These are phyloP conservation scores for Neurospora sp. DNA, from an alignment of 495 filamentous ascomycete species.

Conservation along the genomic window DNA sequence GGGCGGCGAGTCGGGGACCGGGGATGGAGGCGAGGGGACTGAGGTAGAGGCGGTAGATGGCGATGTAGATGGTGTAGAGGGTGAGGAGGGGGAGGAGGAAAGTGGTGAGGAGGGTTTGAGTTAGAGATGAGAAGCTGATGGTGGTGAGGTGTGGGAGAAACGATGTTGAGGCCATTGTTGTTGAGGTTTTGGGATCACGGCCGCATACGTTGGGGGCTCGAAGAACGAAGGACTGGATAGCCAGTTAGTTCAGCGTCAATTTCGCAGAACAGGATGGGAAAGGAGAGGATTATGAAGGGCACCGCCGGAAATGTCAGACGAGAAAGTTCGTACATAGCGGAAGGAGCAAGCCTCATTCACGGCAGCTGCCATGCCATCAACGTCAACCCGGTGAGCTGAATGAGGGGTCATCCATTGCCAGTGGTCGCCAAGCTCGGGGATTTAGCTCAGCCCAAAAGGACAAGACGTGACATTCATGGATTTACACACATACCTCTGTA, in stretches of 20 bases:
- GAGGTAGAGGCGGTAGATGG: slow-evolving; percentile 40
- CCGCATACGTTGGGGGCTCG: not conserved
- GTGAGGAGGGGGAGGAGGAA: not conserved
- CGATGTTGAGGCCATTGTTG: not conserved
- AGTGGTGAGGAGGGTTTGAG: not conserved
- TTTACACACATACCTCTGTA: not conserved
- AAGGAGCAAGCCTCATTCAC: not conserved
- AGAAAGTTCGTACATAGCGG: not conserved
- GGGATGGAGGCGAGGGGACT: slow-evolving; percentile 40
- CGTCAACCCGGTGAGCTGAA: not conserved
- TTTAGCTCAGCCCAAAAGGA: not conserved
- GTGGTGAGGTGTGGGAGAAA: not conserved
- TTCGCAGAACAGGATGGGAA: not conserved
- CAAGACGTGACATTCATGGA: not conserved
- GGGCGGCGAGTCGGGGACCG: slow-evolving; percentile 42
- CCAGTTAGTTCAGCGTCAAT: not conserved
- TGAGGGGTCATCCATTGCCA: not conserved
- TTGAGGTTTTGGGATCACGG: not conserved
- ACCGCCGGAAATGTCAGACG: not conserved
- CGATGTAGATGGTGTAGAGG: slow-evolving; percentile 4
- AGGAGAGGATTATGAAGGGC: not conserved
- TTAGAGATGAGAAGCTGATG: not conserved
- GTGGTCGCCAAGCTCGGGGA: not conserved
- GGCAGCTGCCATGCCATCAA: not conserved
- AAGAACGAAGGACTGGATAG: not conserved